Evolutionary conservation across 1,139 yeast genomes (phyloP).

Genomic region (Protomyces lactucae-debilis): DNA sequence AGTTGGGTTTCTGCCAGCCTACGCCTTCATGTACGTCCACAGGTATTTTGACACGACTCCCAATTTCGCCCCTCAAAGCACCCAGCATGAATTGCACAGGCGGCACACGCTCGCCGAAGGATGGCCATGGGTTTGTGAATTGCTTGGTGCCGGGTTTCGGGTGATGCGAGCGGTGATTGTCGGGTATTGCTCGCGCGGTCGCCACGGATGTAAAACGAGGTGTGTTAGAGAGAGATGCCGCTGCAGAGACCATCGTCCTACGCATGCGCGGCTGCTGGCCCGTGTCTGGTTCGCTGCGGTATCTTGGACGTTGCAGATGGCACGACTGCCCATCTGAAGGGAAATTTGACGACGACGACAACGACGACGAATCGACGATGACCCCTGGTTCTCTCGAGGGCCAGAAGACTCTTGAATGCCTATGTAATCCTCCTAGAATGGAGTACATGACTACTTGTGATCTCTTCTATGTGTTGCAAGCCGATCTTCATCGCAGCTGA

Average conservation of each 20-base stretch:
- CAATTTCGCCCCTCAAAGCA: slow-evolving; percentile 3
- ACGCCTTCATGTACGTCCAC: slow-evolving; percentile 7
- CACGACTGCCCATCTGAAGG: too few relatives aligned
- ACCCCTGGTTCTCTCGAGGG: too few relatives aligned
- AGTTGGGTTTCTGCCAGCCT: slow-evolving; percentile 9
- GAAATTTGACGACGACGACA: too few relatives aligned
- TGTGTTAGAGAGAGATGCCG: neutral
- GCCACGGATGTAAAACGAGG: neutral
- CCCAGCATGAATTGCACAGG: slow-evolving; percentile 4
- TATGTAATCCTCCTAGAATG: too few relatives aligned
- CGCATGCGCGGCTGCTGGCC: neutral
- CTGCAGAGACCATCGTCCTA: neutral
- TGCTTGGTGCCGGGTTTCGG: slow-evolving; percentile 2
- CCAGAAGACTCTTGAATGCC: too few relatives aligned
- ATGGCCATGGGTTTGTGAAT: slow-evolving; percentile 25
- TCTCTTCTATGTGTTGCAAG: too few relatives aligned
- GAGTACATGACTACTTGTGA: too few relatives aligned
- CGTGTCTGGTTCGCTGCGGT: neutral
- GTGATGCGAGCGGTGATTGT: slow-evolving; percentile 12
- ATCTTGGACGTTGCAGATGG: too few relatives aligned
- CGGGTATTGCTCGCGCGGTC: slow-evolving; percentile 3
- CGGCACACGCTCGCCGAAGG: neutral
- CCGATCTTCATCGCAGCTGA: too few relatives aligned
- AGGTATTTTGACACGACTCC: slow-evolving; percentile 2
- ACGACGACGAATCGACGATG: too few relatives aligned